Evolutionary conservation across 176 grass and related monocot genomes (phyloP).

Genomic region (Rhynchospora breviuscula): DNA sequence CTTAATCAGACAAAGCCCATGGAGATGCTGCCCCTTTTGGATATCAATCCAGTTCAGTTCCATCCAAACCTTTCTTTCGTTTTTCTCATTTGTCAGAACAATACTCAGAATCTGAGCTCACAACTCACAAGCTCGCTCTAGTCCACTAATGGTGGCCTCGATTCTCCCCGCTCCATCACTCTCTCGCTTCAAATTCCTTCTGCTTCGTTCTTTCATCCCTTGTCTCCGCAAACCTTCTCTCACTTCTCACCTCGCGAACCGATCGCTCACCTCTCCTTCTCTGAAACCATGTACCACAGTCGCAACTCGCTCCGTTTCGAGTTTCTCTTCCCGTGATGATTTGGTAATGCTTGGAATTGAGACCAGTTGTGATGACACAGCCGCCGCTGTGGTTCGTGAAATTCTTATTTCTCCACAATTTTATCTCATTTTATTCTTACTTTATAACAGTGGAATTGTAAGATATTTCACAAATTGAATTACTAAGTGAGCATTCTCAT

Average conservation of each 20-base stretch:
- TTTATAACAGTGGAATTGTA: background rate
- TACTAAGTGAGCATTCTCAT: background rate
- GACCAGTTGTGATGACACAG: constrained; percentile 93
- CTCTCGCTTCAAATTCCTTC: constrained; percentile 37
- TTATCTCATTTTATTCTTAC: background rate
- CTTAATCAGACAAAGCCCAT: no score
- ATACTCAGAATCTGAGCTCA: no score
- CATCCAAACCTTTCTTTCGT: no score
- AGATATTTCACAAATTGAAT: background rate
- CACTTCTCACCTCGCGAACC: background rate
- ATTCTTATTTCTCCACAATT: constrained; percentile 5
- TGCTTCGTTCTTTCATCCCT: constrained; percentile 14
- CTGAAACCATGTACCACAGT: constrained; percentile 21
- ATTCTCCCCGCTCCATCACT: constrained; percentile 47
- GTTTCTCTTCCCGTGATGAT: constrained; percentile 11
- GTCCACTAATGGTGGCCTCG: constrained; percentile 38
- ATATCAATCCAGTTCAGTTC: no score
- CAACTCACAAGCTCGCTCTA: background rate
- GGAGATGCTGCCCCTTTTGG: no score
- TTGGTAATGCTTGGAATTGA: constrained; percentile 84
- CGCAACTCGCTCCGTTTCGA: background rate
- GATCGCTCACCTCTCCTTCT: background rate
- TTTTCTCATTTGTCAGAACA: no score
- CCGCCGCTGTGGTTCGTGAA: constrained; percentile 53
- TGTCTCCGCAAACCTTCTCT: constrained; percentile 9